phyloP scores from a whole-genome alignment of 2,329 filamentous ascomycete species.

The Penicillium sumatraense region DNA sequence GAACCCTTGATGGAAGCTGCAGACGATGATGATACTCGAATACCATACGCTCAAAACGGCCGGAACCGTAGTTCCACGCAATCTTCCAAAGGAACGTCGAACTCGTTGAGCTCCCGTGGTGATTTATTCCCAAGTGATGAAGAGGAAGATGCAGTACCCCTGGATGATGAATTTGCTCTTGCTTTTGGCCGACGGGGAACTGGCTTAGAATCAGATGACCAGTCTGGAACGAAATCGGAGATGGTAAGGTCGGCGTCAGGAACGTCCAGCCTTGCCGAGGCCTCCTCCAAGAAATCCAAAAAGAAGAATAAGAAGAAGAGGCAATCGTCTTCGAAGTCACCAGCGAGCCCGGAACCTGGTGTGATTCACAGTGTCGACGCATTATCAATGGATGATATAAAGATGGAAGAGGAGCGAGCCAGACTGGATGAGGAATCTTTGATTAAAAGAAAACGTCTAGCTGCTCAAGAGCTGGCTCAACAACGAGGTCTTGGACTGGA shows the following conservation, averaged over 20 bases:
- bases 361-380: slow-evolving; percentile 39
- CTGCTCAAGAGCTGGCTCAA: slow-evolving; percentile 60
- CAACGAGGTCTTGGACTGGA: slow-evolving; percentile 54
- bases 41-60: slow-evolving; percentile 22
- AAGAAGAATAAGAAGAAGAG: slow-evolving; percentile 42
- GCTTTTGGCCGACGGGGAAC: slow-evolving; percentile 74
- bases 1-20: slow-evolving; percentile 73
- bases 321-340: slow-evolving; percentile 33
- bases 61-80: slow-evolving; percentile 75
- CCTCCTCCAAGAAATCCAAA: slow-evolving; percentile 51
- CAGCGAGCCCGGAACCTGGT: slow-evolving; percentile 30
- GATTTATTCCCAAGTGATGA: slow-evolving; percentile 93
- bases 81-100: slow-evolving; percentile 78
- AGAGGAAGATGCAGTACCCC: slow-evolving; percentile 88
- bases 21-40: slow-evolving; percentile 49
- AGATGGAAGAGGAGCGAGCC: slow-evolving; percentile 61
- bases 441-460: slow-evolving; percentile 57
- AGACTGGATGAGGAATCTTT: slow-evolving; percentile 61
- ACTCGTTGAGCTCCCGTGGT: slow-evolving; percentile 83
- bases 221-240: slow-evolving; percentile 66
- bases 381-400: slow-evolving; percentile 59
- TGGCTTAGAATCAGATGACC: slow-evolving; percentile 64
- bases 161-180: slow-evolving; percentile 91
- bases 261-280: slow-evolving; percentile 50
- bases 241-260: slow-evolving; percentile 47